Conservation (phyloP, 2,329 filamentous ascomycete species). For the Aspergillus versicolor region DNA sequence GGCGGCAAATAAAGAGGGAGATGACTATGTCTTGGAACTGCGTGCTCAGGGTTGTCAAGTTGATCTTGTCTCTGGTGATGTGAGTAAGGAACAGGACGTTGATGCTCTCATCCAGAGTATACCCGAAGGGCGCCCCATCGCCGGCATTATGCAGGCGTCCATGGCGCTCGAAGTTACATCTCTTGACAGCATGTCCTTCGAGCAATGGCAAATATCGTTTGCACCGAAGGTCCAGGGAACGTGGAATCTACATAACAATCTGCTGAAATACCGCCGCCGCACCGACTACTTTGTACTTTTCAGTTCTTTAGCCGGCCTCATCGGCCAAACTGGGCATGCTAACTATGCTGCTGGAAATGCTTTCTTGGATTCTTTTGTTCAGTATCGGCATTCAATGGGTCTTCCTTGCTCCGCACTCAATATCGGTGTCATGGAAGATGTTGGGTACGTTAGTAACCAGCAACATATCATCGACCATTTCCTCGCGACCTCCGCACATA, state of each 20-base stretch:
- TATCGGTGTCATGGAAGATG: slow-evolving; percentile 24
- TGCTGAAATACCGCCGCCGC: slow-evolving; percentile 6
- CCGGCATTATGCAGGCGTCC: slow-evolving; percentile 23
- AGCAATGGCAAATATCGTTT: slow-evolving; percentile 30
- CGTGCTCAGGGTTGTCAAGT: slow-evolving; percentile 3
- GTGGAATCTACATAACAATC: slow-evolving; percentile 30
- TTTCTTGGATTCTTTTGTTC: slow-evolving; percentile 34
- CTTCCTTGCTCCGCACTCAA: slow-evolving; percentile 20
- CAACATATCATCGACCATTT: slow-evolving; percentile 1
- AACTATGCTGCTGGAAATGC: slow-evolving; percentile 41
- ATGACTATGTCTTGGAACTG: slow-evolving; percentile 11
- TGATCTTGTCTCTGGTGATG: slow-evolving; percentile 7
- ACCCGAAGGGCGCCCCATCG: not conserved
- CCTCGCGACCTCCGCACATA: not conserved
- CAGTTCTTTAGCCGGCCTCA: slow-evolving; percentile 34
- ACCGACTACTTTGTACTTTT: slow-evolving; percentile 48
- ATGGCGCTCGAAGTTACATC: slow-evolving; percentile 12
- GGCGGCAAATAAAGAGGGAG: not conserved
- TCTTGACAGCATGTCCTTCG: slow-evolving; percentile 26
- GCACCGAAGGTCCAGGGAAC: slow-evolving; percentile 33
- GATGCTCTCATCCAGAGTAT: slow-evolving; percentile 3
- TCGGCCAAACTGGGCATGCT: slow-evolving; percentile 32
- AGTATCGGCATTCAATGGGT: slow-evolving; percentile 23
- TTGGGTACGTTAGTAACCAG: slow-evolving; percentile 15
- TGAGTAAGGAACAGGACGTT: slow-evolving; percentile 9